Evolutionary conservation across 768 basidiomycete species (phyloP), one percentile per base, ranked within the genome.

Genomic region (Atractiella rhizophila): DNA sequence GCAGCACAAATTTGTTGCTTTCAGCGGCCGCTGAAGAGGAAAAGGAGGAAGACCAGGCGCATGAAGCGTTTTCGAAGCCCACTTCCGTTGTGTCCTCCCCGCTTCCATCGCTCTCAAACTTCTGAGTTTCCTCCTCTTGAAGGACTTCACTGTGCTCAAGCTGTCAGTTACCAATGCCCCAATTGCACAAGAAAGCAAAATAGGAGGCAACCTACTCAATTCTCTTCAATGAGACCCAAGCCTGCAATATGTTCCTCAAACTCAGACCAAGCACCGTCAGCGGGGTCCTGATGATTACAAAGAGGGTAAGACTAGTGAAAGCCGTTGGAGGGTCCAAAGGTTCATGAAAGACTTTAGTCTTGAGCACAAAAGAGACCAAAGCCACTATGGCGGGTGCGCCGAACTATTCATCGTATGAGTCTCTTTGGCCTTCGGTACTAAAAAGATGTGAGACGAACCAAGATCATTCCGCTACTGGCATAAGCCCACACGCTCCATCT

Each of bases 221-320:
- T n/a, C n/a, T n/a, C n/a, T n/a, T n/a, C n/a, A n/a, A n/a, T n/a
- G n/a, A n/a, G n/a, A n/a, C n/a, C n/a, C n/a, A n/a, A n/a, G n/a
- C n/a, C n/a, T n/a, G n/a, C n/a, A n/a, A n/a, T n/a, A n/a, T n/a
- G n/a, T n/a, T n/a, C n/a, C n/a, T n/a, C n/a, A n/a, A n/a, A n/a
- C n/a, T n/a, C n/a, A n/a, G n/a, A n/a, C n/a, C n/a, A n/a, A n/a
- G n/a, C n/a, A n/a, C n/a, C n/a, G n/a, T n/a, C n/a, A n/a, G 48
- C 1, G 63, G 63, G 16, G 49, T 50, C 24, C 61, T 54, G 13
- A 64, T 52, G 50, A 63, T 59, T 39, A 59, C 57, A 56, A 63
- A 61, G 16, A 64, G 53, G 3, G 60, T 56, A 16, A 63, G 49
- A 5, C 60, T 56, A 19, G 62, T 57, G 53, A 64, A 64, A 4